Evolutionary conservation across 2,329 filamentous ascomycete species (phyloP), one percentile per base, ranked within the genome.

Genomic region (Colletotrichum phormii): DNA sequence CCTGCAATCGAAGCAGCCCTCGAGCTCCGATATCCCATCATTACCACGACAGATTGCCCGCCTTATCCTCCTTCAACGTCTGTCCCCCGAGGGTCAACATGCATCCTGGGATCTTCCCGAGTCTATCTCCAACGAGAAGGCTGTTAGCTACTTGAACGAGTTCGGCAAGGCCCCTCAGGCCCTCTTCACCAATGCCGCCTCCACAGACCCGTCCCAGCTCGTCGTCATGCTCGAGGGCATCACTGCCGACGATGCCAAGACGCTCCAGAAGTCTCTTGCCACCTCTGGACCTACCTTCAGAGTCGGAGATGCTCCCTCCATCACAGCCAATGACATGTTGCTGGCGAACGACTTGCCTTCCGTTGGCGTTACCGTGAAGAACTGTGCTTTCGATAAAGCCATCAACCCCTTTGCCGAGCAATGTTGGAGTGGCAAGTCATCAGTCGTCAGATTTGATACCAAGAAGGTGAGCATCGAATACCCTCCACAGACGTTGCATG

Each of bases 211-310:
- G 5, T 84, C 81, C 64, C 90, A 94, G 80, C 85, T 93, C 51
- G 81, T 93, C 31, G 82, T 92, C 64, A 80, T 90, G 76, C 82
- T 92, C 63, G 87, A 92, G 78, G 89, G 91, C 77, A 83, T 88
- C 81, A 86, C 84, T 22, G 76, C 82, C 18, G 78, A 84, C 54
- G 85, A 87, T 59, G 82, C 85, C 64, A 76, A 80, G 63, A 75
- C 79, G 53, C 67, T 88, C 29, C 82, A 85, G 68, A 81, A 84
- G n/a, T 82, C 85, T 8, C 81, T 86, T 63, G 79, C 81, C 33
- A 76, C 77, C 13, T 77, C 83, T 26, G 79, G 83, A 31, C 85
- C 86, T 12, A 82, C 87, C 1, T 92, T 92, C 72, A 84, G 82
- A 7, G 86, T 87, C 71, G 78, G 80, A 42, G 86, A 86, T 60